Evolutionary conservation across 2,329 filamentous ascomycete species (phyloP), one percentile per base, ranked within the genome.

Genomic region (Trichoderma harzianum): DNA sequence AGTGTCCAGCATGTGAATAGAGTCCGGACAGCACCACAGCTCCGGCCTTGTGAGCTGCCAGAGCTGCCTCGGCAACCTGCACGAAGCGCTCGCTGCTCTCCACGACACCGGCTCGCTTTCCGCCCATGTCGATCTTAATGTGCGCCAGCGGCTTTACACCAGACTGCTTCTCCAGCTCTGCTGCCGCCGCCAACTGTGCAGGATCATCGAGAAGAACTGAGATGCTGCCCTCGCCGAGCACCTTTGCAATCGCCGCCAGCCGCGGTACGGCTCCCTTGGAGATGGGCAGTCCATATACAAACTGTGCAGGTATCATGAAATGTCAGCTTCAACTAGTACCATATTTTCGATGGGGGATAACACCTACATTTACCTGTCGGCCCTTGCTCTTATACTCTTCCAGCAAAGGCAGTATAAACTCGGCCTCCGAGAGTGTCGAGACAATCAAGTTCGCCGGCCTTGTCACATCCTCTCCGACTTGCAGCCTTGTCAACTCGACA

Each of bases 41-140:
- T 5, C 82, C 82, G 3, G 63, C 70, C 72, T 69, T 28, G 7
- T 78, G 69, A 0, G 80, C 80, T 3, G 72, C 72, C 24, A 80
- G 70, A 2, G 77, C 77, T 3, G 78, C 77, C n/a, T 86, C 82
- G 0, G 84, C 80, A 12, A 79, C 76, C 2, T 90, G 80, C 0
- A 86, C 80, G 51, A 91, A 82, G 1, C 91, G 79, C 1, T 79
- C 76, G 2, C 79, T 77, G 73, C 88, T 86, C 3, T 80, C 80
- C 1, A 83, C 77, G 0, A 94, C 84, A 24, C 93, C 93, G 0
- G 93, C 92, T 18, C 93, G 90, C 76, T 89, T 86, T 75, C 89
- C 89, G 12, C 92, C 92, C 65, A 92, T 90, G 78, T 95, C 92
- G 51, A 95, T 87, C 76, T 95, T 95, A 76, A 95, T 83, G 77